Conservation (phyloP, 2,329 filamentous ascomycete genomes). For the Scorias spongiosa region DNA sequence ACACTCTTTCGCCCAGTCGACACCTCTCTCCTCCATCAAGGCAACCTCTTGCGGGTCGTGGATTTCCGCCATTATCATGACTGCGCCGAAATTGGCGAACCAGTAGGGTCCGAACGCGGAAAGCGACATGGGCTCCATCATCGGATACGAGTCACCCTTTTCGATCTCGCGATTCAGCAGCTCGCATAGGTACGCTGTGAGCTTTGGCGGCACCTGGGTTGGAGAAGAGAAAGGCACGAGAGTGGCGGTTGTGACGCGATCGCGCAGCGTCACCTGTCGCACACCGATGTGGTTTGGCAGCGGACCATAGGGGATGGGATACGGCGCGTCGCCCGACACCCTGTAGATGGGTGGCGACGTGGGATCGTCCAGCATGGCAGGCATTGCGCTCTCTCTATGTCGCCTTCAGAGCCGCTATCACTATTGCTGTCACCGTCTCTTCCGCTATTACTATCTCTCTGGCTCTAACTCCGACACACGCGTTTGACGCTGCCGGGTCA, state of each 20-base stretch:
- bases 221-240: conserved; percentile 69
- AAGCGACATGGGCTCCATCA: conserved; percentile 61
- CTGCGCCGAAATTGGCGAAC: conserved; percentile 79
- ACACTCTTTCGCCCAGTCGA: conserved; percentile 66
- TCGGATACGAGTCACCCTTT: conserved; percentile 81
- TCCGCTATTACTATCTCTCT: too few relatives aligned
- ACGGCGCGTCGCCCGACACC: conserved; percentile 50
- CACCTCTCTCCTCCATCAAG: conserved; percentile 28
- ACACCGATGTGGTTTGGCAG: conserved; percentile 56
- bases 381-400: conserved; percentile 22
- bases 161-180: conserved; percentile 84
- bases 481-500: too few relatives aligned
- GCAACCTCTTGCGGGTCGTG: conserved; percentile 40
- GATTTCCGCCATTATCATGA: conserved; percentile 73
- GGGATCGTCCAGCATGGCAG: conserved; percentile 66
- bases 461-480: too few relatives aligned
- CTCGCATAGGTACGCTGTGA: conserved; percentile 64
- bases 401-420: too few relatives aligned
- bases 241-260: conserved; percentile 70
- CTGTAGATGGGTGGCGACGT: conserved; percentile 55
- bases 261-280: conserved; percentile 65
- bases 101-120: conserved; percentile 69
- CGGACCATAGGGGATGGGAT: conserved; percentile 45
- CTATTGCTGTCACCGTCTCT: too few relatives aligned
- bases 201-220: conserved; percentile 56